A percentile compares a stretch with the other conserved stretches of the same genome.
phyloP scores from a whole-genome alignment of 306 rosid genomes.

The Prunus mira region DNA sequence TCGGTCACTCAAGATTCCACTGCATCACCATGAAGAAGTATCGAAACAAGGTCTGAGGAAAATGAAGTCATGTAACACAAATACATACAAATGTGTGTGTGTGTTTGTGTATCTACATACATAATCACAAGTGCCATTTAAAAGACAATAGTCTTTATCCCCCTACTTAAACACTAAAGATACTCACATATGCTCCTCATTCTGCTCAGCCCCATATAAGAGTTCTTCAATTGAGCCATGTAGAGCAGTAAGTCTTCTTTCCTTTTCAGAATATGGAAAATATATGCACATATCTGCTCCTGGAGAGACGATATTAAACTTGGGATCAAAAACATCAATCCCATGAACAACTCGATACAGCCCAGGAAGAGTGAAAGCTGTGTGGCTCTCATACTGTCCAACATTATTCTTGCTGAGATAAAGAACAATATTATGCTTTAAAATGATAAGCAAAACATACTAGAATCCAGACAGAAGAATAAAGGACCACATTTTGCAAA shows the following conservation, averaged over 20 bases:
- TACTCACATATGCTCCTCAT: constrained; percentile 73
- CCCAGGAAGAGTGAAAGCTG: constrained; percentile 90
- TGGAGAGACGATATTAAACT: constrained; percentile 95
- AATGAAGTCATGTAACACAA: background rate
- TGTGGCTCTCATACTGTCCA: constrained; percentile 97
- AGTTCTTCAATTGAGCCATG: constrained; percentile 75
- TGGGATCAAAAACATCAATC: constrained; percentile 94
- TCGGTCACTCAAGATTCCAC: constrained; percentile 8
- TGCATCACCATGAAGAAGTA: background rate
- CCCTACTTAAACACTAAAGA: background rate
- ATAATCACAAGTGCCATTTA: background rate
- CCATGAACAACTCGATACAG: constrained; percentile 95
- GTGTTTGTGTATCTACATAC: background rate
- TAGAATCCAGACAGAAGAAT: background rate
- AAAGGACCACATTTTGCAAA: background rate
- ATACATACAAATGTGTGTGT: background rate
- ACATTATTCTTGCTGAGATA: constrained; percentile 80
- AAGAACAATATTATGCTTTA: constrained; percentile 5
- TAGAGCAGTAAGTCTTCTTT: constrained; percentile 71
- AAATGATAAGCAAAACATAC: background rate
- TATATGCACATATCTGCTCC: constrained; percentile 90
- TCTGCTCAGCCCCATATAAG: constrained; percentile 60
- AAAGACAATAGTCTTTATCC: background rate
- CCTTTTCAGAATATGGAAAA: constrained; percentile 75
- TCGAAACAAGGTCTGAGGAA: background rate